Evolutionary conservation across 140 eudicot species (phyloP).

Genomic region (Oenanthe javanica): DNA sequence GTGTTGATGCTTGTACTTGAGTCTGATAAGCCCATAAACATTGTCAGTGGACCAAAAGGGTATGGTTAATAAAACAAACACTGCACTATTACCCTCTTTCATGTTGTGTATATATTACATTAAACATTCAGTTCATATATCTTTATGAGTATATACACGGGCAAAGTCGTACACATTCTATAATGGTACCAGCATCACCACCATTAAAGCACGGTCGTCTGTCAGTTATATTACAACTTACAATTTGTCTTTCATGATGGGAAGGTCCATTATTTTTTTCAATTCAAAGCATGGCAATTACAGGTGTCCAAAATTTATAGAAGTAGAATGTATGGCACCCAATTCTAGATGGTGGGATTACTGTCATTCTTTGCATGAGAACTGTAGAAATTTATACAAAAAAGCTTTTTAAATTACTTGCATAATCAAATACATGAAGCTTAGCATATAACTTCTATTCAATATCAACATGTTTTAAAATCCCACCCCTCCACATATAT

Average conservation of each 20-base stretch:
- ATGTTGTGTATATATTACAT: not conserved
- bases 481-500: not conserved
- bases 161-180: not conserved
- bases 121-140: not conserved
- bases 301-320: not conserved
- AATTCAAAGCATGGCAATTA: not conserved
- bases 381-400: not conserved
- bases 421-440: not conserved
- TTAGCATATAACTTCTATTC: not conserved
- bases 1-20: slow-evolving; percentile 86
- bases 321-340: not conserved
- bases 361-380: not conserved
- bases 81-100: not conserved
- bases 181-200: not conserved
- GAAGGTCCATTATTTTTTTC: not conserved
- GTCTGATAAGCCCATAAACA: slow-evolving; percentile 43
- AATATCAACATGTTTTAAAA: not conserved
- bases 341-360: not conserved
- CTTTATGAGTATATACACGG: not conserved
- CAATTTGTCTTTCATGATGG: not conserved
- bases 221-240: not conserved
- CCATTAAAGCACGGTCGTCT: not conserved
- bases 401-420: not conserved
- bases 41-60: slow-evolving; percentile 14
- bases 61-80: not conserved